Evolutionary conservation across 768 basidiomycete species (phyloP), one percentile per base, ranked within the genome.

Genomic region (Agaricus sinodeliciosus): DNA sequence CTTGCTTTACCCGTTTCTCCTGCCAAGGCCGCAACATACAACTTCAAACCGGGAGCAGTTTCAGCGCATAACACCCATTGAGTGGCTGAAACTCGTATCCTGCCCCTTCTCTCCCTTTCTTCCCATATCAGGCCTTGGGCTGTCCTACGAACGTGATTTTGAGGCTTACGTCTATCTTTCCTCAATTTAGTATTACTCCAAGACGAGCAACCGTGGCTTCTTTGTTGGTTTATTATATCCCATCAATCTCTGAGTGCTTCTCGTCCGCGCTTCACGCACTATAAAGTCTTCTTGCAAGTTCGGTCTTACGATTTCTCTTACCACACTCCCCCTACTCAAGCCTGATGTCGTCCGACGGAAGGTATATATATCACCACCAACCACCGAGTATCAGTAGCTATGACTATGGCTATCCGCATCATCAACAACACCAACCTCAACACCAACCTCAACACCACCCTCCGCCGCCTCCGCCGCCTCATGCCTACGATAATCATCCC

Each of bases 341-440:
- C 51, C 55, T 58, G 46, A 77, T 76, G 77, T 71, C 79, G 35
- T 68, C 79, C 40, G 78, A 79, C 65, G 70, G 73, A 48, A 72
- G 77, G 54, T 81, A 81, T 60, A 69, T 81, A 64, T 84, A 85
- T 63, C 72, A 74, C 49, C 67, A 73, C 54, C 69, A 75, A 48
- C 73, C 71, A 16, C 70, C 70, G 31, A 63, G 68, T 35, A 70
- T 70, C 51, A 59, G 67, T 28, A 66, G 70, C 54, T 84, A 85
- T 62, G 78, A 77, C 57, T 82, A 81, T 63, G 18, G 46, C 47
- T 54, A 54, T 37, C 37, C 56, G 8, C 46, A 51, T 28, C 56
- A 39, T 34, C 56, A 19, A 39, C 52, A 34, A 46, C 67, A 40
- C 28, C 62, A 39, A 54, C 62, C 56, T 55, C 52, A 34, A 46